Conservation (phyloP, 2,329 filamentous ascomycete species). For the Fusarium chuoi region DNA sequence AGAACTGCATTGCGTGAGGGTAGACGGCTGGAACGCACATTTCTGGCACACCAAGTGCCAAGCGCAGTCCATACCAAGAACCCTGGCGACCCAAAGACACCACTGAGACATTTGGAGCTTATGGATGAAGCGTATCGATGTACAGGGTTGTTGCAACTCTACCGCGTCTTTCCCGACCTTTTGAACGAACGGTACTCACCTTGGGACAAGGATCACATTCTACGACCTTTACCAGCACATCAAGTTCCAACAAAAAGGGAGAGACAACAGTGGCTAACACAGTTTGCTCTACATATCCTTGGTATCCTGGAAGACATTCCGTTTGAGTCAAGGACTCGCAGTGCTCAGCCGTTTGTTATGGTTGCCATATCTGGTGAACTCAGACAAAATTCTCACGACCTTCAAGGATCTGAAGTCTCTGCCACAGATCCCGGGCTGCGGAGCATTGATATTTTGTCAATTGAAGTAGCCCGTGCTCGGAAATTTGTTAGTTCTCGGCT, state of each 20-base stretch:
- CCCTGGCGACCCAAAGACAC: background rate
- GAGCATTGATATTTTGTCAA: background rate
- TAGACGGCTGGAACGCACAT: background rate
- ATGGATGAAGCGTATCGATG: conserved; percentile 2
- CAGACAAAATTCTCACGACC: background rate
- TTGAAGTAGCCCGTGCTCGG: background rate
- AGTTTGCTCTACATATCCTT: background rate
- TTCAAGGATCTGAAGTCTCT: background rate
- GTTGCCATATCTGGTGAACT: conserved; percentile 3
- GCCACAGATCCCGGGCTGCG: background rate
- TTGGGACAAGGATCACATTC: background rate
- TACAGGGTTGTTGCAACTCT: background rate
- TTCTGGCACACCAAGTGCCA: background rate
- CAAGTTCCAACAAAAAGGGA: background rate
- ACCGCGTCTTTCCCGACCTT: conserved; percentile 5
- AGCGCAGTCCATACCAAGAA: background rate
- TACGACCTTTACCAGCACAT: background rate
- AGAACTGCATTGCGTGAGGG: background rate
- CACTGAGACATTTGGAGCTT: background rate
- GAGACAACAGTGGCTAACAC: background rate
- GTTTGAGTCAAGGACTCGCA: conserved; percentile 9
- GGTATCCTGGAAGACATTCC: background rate
- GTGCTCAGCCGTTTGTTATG: conserved; percentile 10
- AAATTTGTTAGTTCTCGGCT: background rate
- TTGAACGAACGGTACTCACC: background rate